These are phyloP conservation scores for Schrenkiella parvula DNA, from an alignment of 345 rosid species.

Conservation along the genomic window DNA sequence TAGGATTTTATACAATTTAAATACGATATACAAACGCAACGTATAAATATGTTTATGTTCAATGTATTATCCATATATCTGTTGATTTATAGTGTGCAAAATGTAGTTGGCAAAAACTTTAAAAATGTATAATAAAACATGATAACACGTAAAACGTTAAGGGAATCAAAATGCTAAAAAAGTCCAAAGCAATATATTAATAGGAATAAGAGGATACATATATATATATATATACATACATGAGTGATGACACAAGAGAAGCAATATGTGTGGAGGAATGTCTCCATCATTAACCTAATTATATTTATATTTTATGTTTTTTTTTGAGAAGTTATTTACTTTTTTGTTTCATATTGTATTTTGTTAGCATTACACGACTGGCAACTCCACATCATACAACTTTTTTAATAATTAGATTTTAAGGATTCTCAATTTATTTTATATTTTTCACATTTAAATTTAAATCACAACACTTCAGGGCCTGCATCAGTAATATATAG, in stretches of 20 bases:
- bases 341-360: background rate
- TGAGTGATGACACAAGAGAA: slow-evolving; percentile 12
- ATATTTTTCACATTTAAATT: background rate
- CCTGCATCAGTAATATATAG: background rate
- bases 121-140: background rate
- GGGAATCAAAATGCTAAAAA: background rate
- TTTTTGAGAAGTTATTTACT: no score
- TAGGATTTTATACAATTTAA: background rate
- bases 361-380: background rate
- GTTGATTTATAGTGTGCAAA: background rate
- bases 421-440: background rate
- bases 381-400: background rate
- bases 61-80: background rate
- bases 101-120: background rate
- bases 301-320: no score
- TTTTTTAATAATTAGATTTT: background rate
- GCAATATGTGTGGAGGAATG: slow-evolving; percentile 26
- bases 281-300: slow-evolving; percentile 28
- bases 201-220: background rate
- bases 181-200: background rate
- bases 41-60: background rate
- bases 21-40: background rate
- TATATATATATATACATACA: no score
- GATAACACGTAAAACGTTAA: background rate
- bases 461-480: no score